Conservation (phyloP, 306 rosid genomes). For the Psophocarpus tetragonolobus region DNA sequence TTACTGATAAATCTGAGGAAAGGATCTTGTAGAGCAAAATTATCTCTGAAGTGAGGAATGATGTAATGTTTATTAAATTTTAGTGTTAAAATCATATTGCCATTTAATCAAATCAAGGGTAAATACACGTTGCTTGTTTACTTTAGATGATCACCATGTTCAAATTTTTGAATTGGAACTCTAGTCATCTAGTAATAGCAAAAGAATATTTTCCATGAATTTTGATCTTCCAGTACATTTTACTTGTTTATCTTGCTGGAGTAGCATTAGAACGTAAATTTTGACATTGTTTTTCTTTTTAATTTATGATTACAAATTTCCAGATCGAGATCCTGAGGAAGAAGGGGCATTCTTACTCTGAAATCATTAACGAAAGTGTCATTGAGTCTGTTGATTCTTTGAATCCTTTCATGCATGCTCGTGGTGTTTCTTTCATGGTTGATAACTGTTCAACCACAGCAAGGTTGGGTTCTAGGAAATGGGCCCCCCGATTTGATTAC, state of each 20-base stretch:
- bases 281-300: neutral
- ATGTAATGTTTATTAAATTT: neutral
- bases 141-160: neutral
- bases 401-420: slow-evolving; percentile 99
- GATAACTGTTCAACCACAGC: slow-evolving; percentile 98
- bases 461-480: slow-evolving; percentile 96
- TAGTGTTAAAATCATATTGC: neutral
- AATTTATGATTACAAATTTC: slow-evolving; percentile 10
- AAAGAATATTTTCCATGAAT: neutral
- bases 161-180: neutral
- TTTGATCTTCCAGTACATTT: neutral
- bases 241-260: slow-evolving; percentile 13
- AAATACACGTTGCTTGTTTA: neutral
- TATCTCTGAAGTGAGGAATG: neutral
- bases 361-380: slow-evolving; percentile 95
- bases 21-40: neutral
- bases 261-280: neutral
- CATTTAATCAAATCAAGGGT: neutral
- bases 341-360: slow-evolving; percentile 96
- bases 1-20: neutral
- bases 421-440: slow-evolving; percentile 99
- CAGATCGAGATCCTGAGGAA: slow-evolving; percentile 97
- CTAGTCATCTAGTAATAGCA: neutral
- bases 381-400: slow-evolving; percentile 92
- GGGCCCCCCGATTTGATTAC: slow-evolving; percentile 98